phyloP scores from a whole-genome alignment of 768 basidiomycete genomes.

The Candolleomyces eurysporus region DNA sequence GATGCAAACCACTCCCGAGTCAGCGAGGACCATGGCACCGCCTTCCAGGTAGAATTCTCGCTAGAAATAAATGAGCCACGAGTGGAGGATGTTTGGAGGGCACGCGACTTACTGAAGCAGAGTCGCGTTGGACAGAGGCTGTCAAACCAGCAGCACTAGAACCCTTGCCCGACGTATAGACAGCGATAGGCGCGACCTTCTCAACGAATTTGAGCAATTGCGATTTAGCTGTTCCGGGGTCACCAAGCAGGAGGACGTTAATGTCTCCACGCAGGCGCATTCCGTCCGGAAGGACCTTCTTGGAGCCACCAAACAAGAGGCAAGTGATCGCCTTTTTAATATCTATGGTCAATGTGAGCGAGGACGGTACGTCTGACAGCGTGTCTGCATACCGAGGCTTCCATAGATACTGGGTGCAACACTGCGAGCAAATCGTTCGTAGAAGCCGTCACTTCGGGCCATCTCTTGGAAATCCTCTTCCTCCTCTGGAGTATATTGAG shows the following conservation, averaged over 20 bases:
- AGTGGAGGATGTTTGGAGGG: not conserved
- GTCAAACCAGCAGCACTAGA: constrained; percentile 98
- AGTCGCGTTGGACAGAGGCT: constrained; percentile 93
- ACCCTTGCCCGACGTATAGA: constrained; percentile 98
- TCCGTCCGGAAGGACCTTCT: constrained; percentile 95
- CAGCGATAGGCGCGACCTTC: constrained; percentile 97
- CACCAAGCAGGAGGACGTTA: constrained; percentile 93
- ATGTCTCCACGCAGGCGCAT: constrained; percentile 97
- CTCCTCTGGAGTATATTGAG: constrained; percentile 90
- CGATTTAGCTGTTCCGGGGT: constrained; percentile 98
- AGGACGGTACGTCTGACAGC: not conserved
- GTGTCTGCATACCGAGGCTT: constrained; percentile 63
- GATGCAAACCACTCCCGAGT: constrained; percentile 97
- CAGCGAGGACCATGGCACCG: constrained; percentile 98
- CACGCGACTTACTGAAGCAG: constrained; percentile 66
- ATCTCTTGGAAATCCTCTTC: constrained; percentile 96
- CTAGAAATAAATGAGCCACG: constrained; percentile 36
- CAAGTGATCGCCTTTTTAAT: constrained; percentile 98
- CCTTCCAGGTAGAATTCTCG: constrained; percentile 99
- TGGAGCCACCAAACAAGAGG: constrained; percentile 95
- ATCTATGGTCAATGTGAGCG: constrained; percentile 48
- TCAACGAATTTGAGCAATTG: constrained; percentile 98
- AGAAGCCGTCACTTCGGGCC: constrained; percentile 84
- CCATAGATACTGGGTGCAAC: constrained; percentile 98
- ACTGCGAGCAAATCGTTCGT: constrained; percentile 90